Evolutionary conservation across 2,329 filamentous ascomycete genomes (phyloP).

Genomic region (Penicillium sp.): DNA sequence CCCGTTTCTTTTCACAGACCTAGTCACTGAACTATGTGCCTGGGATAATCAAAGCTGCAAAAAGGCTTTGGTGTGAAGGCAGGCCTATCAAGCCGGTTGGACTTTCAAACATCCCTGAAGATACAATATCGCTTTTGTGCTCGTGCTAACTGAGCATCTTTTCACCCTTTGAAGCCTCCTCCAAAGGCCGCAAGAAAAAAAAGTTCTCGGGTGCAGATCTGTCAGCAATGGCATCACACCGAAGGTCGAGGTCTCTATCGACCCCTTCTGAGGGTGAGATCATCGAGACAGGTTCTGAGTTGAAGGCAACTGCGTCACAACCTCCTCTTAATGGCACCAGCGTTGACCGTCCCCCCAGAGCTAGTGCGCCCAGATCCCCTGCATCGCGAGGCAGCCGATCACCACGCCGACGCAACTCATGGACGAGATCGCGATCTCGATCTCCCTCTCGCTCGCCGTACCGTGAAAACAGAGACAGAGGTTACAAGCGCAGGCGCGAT

Average conservation of each 20-base stretch:
- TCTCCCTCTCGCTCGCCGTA: conserved; percentile 47
- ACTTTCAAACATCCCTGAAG: conserved; percentile 39
- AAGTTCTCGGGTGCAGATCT: background rate
- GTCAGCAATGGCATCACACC: conserved; percentile 46
- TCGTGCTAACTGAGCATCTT: conserved; percentile 39
- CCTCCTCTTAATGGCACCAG: conserved; percentile 71
- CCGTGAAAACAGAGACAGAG: conserved; percentile 37
- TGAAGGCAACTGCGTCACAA: conserved; percentile 85
- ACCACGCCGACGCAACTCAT: conserved; percentile 61
- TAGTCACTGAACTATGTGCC: conserved; percentile 12
- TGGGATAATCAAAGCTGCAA: conserved; percentile 21
- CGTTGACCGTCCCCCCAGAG: conserved; percentile 93
- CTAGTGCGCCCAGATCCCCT: conserved; percentile 55
- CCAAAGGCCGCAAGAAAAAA: conserved; percentile 18
- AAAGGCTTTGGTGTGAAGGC: conserved; percentile 32
- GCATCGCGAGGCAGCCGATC: conserved; percentile 53
- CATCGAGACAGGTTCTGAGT: conserved; percentile 68
- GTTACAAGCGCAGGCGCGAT: conserved; percentile 45
- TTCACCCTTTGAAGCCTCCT: conserved; percentile 26
- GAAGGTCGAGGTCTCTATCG: conserved; percentile 51
- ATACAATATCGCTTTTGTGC: conserved; percentile 27
- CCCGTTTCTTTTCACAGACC: background rate
- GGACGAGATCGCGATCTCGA: conserved; percentile 32
- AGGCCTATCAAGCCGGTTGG: conserved; percentile 43
- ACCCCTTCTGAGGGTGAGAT: conserved; percentile 89